A percentile compares a stretch with the other conserved stretches of the same genome.
phyloP scores from a whole-genome alignment of 768 basidiomycete species.

The Suillus cothurnatus region DNA sequence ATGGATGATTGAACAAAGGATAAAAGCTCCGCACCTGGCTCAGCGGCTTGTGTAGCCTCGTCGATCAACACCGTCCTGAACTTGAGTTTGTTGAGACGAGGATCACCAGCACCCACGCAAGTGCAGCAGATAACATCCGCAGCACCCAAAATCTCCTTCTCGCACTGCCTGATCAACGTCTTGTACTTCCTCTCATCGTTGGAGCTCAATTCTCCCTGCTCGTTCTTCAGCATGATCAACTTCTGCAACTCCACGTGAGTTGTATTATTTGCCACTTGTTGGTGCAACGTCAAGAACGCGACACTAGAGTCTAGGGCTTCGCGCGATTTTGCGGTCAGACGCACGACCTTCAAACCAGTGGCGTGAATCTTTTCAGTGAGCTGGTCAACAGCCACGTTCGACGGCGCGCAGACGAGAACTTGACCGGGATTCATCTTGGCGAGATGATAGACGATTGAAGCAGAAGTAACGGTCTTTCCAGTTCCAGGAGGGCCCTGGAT shows the following conservation, averaged over 20 bases:
- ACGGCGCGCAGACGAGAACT: slow-evolving; percentile 97
- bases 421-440: slow-evolving; percentile 99
- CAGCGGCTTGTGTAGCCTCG: slow-evolving; percentile 97
- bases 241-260: slow-evolving; percentile 97
- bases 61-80: slow-evolving; percentile 98
- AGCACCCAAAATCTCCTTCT: slow-evolving; percentile 93
- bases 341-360: slow-evolving; percentile 99
- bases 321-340: slow-evolving; percentile 96
- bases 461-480: slow-evolving; percentile 98
- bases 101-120: slow-evolving; percentile 97
- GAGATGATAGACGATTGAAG: slow-evolving; percentile 97
- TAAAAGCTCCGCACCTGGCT: slow-evolving; percentile 67
- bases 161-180: slow-evolving; percentile 90
- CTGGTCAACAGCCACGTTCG: slow-evolving; percentile 99
- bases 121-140: slow-evolving; percentile 99
- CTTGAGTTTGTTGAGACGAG: slow-evolving; percentile 94
- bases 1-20: neutral
- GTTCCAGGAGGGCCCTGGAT: slow-evolving; percentile 99
- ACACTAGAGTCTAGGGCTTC: slow-evolving; percentile 98
- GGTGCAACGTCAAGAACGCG: slow-evolving; percentile 90
- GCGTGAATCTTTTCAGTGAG: slow-evolving; percentile 98
- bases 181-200: slow-evolving; percentile 99
- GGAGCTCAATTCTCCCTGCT: slow-evolving; percentile 95
- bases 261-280: slow-evolving; percentile 96
- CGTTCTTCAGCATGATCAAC: slow-evolving; percentile 95